phyloP scores from a whole-genome alignment of 352 stramenopile species.

The Phytopythium sindhum region DNA sequence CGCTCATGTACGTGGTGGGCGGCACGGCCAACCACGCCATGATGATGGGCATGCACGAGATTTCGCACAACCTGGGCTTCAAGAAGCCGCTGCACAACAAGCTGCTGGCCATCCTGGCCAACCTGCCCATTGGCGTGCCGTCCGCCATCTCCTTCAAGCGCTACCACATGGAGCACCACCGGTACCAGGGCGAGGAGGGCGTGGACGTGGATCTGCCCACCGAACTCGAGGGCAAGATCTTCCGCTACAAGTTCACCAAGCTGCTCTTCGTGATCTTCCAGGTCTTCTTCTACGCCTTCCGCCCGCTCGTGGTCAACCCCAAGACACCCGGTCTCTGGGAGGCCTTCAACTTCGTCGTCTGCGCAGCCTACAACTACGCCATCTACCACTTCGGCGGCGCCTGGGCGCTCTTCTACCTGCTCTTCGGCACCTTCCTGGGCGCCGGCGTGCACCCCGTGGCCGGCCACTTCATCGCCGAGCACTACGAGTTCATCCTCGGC shows the following conservation, averaged over 20 bases:
- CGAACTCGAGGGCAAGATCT: constrained; percentile 86
- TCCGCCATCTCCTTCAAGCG: constrained; percentile 93
- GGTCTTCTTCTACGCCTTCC: constrained; percentile 91
- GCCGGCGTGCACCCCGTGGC: constrained; percentile 94
- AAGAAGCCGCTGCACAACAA: constrained; percentile 90
- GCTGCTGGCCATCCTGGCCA: constrained; percentile 90
- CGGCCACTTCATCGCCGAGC: constrained; percentile 97
- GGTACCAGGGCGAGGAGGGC: constrained; percentile 92
- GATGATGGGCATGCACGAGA: constrained; percentile 95
- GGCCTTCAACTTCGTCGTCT: constrained; percentile 81
- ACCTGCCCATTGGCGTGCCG: constrained; percentile 92
- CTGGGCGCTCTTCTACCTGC: constrained; percentile 88
- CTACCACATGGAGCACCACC: constrained; percentile 98
- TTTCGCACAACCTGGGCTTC: constrained; percentile 95
- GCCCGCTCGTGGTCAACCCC: constrained; percentile 91
- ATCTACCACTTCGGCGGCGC: constrained; percentile 84
- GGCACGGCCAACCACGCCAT: constrained; percentile 94
- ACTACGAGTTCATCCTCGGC: constrained; percentile 94
- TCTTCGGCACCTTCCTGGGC: constrained; percentile 90
- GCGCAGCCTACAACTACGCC: constrained; percentile 78
- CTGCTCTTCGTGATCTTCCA: constrained; percentile 92
- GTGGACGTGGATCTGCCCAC: constrained; percentile 95
- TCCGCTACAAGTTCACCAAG: constrained; percentile 87
- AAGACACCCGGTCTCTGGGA: constrained; percentile 87
- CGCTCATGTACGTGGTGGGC: constrained; percentile 84